Base-by-base conservation (phyloP, 768 basidiomycete genomes). In the Thelephora aurantiotincta region DNA sequence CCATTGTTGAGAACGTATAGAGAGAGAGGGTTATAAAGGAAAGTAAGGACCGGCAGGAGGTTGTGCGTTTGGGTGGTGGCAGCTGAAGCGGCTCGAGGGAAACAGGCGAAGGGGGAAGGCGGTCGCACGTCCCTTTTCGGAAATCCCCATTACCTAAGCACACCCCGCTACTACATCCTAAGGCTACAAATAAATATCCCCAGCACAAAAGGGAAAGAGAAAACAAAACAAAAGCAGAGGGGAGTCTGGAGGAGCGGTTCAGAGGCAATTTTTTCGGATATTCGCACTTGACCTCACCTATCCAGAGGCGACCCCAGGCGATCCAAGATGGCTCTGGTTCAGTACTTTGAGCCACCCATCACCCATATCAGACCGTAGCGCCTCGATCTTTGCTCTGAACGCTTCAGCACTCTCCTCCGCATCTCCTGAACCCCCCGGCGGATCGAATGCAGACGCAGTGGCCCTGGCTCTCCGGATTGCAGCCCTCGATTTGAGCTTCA, bases 301-400 rank as follows among this genome's bases (percentile, higher is more conserved):
- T 44, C 47, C 50, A 5, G 46, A 51, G 7, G 47, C 19, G 12
- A 51, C 47, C 19, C 50, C 50, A n/a, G 56, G 54, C 20, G 60
- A 61, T 19, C 51, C 52, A 47, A 61, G 47, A 33, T 71, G 71
- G 33, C 77, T 78, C 66, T 85, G 81, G 50, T 77, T 84, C 56
- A 84, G 80, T 33, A 91, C 86, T 61, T 82, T 84, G 57, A 93
- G 57, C 88, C 87, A 93, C 9, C 80, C 78, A 19, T 92, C 90
- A 2, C 90, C 90, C 72, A 92, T 89, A 57, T 93, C 90, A 50
- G 77, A 72, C 61, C 86, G 79, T 60, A 93, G 56, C 14, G 80
- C 80, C 67, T 92, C 90, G 45, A 93, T 82, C 55, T 72, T 72
- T 48, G 75, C 74, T 43, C 90, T 72, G 60, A 84, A 88, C 38